Percentiles rank a stretch among this genome's conserved stretches.
These are phyloP conservation scores for Zychaea mexicana DNA, from an alignment of 371 early-diverging fungal genomes.

Conservation along the genomic window DNA sequence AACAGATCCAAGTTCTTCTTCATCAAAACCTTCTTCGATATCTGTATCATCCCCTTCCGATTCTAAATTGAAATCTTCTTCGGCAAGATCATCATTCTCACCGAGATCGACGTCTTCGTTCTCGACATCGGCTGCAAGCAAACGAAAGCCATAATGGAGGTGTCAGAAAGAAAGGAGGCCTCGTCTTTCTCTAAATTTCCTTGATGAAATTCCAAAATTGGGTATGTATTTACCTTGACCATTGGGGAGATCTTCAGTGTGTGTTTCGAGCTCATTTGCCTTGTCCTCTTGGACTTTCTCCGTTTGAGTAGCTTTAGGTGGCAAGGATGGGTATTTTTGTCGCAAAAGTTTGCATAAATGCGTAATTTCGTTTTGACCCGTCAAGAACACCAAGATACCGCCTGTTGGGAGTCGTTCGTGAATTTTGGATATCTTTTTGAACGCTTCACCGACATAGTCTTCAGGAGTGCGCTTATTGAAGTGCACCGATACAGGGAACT, in stretches of 20 bases:
- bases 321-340: constrained; percentile 63
- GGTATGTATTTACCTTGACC: constrained; percentile 32
- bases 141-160: neutral
- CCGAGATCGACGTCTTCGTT: constrained; percentile 64
- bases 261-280: constrained; percentile 32
- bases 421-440: constrained; percentile 90
- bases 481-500: constrained; percentile 83
- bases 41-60: constrained; percentile 36
- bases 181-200: neutral
- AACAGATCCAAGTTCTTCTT: constrained; percentile 43
- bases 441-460: constrained; percentile 81
- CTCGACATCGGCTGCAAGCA: constrained; percentile 53
- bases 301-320: constrained; percentile 31
- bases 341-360: constrained; percentile 75
- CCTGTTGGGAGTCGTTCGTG: constrained; percentile 90
- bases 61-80: constrained; percentile 58
- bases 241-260: constrained; percentile 28
- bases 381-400: constrained; percentile 90
- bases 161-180: neutral
- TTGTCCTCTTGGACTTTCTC: constrained; percentile 36
- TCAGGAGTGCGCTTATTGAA: constrained; percentile 78
- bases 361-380: constrained; percentile 92
- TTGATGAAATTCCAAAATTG: neutral
- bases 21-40: constrained; percentile 49
- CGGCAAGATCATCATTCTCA: constrained; percentile 56